These are phyloP conservation scores for Tolypocladium ophioglossoides DNA, from an alignment of 2,329 filamentous ascomycete species.

Conservation along the genomic window DNA sequence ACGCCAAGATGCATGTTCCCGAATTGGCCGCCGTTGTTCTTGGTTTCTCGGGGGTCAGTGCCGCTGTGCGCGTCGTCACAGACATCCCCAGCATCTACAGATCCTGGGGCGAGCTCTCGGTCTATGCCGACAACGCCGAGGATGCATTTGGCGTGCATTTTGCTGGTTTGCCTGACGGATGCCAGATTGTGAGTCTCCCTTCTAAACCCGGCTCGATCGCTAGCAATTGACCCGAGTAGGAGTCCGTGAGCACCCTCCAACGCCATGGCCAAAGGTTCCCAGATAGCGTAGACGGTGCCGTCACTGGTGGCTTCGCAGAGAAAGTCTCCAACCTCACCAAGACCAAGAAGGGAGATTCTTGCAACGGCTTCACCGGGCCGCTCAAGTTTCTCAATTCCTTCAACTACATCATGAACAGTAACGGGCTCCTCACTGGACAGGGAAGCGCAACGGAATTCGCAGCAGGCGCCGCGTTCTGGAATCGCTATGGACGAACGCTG, in stretches of 20 bases:
- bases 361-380: conserved; percentile 26
- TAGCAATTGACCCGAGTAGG: conserved; percentile 17
- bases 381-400: conserved; percentile 43
- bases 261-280: conserved; percentile 43
- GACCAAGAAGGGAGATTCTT: conserved; percentile 6
- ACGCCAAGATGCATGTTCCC: background rate
- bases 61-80: conserved; percentile 9
- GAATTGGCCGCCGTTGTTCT: background rate
- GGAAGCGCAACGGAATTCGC: conserved; percentile 39
- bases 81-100: conserved; percentile 18
- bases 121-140: conserved; percentile 34
- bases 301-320: conserved; percentile 34
- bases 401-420: conserved; percentile 30
- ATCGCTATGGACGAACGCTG: conserved; percentile 40
- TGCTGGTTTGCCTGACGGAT: conserved; percentile 38
- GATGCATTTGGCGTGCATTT: conserved; percentile 34
- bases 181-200: conserved; percentile 14
- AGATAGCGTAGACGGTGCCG: conserved; percentile 34
- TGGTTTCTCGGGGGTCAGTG: background rate
- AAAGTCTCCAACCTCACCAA: conserved; percentile 36
- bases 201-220: too few relatives aligned
- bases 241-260: conserved; percentile 38
- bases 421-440: conserved; percentile 32
- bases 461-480: conserved; percentile 41
- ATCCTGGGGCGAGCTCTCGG: conserved; percentile 35